Conservation (phyloP, 2,329 filamentous ascomycete species). For the Zasmidium angulare region DNA sequence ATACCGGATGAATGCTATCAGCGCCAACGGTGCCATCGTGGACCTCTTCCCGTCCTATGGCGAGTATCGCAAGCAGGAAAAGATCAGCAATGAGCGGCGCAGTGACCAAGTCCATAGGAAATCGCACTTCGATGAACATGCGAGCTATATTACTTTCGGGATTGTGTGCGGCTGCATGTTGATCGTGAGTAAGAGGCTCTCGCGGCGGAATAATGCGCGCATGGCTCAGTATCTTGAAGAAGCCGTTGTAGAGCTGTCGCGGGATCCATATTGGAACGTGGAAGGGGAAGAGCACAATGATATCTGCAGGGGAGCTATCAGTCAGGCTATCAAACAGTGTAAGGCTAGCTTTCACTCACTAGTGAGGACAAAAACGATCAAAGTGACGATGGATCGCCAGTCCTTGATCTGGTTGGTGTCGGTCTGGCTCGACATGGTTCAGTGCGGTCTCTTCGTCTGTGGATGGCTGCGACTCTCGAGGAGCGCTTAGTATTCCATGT, state of each 20-base stretch:
- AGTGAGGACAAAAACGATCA: slow-evolving; percentile 67
- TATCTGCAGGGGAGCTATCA: slow-evolving; percentile 48
- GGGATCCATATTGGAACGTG: slow-evolving; percentile 64
- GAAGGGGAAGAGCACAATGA: slow-evolving; percentile 69
- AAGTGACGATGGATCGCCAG: slow-evolving; percentile 70
- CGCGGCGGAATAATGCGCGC: slow-evolving; percentile 56
- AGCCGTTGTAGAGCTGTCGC: slow-evolving; percentile 45
- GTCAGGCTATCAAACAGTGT: background rate
- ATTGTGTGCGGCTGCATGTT: too few relatives aligned
- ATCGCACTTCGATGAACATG: slow-evolving; percentile 44
- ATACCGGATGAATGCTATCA: slow-evolving; percentile 52
- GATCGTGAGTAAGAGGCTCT: slow-evolving; percentile 6
- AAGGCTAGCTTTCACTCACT: slow-evolving; percentile 54
- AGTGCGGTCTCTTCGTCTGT: too few relatives aligned
- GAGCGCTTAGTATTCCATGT: too few relatives aligned
- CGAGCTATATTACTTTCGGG: background rate
- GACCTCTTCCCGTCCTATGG: slow-evolving; percentile 67
- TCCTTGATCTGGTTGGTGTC: slow-evolving; percentile 58
- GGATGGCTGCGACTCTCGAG: too few relatives aligned
- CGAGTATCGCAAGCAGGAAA: slow-evolving; percentile 67
- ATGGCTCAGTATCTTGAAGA: slow-evolving; percentile 46
- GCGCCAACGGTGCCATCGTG: slow-evolving; percentile 67
- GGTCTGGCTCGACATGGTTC: slow-evolving; percentile 31
- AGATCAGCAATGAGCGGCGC: slow-evolving; percentile 70
- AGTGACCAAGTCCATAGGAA: slow-evolving; percentile 70